These are phyloP conservation scores for Forsythia viridissima DNA, from an alignment of 257 asterid genomes.

Conservation along the genomic window DNA sequence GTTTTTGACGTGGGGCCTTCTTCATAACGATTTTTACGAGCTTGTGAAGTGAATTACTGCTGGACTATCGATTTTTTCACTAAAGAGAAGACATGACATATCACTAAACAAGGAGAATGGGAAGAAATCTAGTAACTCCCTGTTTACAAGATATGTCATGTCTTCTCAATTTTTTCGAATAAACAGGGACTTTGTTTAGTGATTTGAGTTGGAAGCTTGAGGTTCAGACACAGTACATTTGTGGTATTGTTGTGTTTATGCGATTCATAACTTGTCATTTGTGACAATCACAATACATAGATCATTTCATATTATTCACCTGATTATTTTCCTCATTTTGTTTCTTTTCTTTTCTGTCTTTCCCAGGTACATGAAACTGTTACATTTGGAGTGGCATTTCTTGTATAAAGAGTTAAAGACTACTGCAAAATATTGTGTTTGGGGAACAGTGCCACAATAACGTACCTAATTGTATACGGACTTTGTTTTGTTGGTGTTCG, in stretches of 20 bases:
- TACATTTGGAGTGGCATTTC: constrained; percentile 1
- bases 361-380: constrained; percentile 35
- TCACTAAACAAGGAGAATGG: too few relatives aligned
- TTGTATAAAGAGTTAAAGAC: not conserved
- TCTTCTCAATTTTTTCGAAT: not conserved
- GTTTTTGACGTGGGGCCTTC: not conserved
- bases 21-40: not conserved
- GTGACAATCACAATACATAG: not conserved
- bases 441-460: not conserved
- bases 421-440: not conserved
- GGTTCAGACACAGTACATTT: not conserved
- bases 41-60: not conserved
- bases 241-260: not conserved
- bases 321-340: not conserved
- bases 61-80: not conserved
- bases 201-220: not conserved
- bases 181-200: not conserved
- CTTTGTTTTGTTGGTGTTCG: not conserved
- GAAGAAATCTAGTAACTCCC: too few relatives aligned
- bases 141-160: not conserved
- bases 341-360: not conserved
- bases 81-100: too few relatives aligned
- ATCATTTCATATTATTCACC: not conserved
- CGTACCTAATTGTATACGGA: not conserved
- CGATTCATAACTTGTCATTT: not conserved